Evolutionary conservation across 1,139 yeast genomes (phyloP).

Genomic region (Hansenula lynferdii): DNA sequence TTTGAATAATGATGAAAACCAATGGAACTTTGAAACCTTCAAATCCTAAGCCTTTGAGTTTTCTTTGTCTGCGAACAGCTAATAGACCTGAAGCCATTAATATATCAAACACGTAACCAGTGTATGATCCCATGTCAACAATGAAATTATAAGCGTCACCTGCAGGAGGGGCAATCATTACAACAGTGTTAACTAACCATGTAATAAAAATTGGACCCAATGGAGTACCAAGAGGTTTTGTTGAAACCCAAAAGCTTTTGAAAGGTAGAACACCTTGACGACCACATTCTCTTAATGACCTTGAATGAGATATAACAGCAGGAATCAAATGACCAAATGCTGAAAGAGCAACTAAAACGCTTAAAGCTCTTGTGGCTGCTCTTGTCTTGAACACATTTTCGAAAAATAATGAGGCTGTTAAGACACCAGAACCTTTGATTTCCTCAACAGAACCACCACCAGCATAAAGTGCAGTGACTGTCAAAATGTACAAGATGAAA

Average conservation of each 20-base stretch:
- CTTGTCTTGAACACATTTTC: slow-evolving; percentile 31
- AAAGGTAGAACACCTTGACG: slow-evolving; percentile 44
- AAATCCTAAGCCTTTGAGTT: slow-evolving; percentile 33
- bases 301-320: slow-evolving; percentile 36
- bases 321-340: slow-evolving; percentile 40
- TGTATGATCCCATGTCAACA: slow-evolving; percentile 28
- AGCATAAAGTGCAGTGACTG: slow-evolving; percentile 36
- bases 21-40: slow-evolving; percentile 27
- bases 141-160: slow-evolving; percentile 44
- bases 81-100: slow-evolving; percentile 33
- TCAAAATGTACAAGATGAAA: slow-evolving; percentile 32
- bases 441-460: slow-evolving; percentile 28
- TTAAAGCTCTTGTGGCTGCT: slow-evolving; percentile 31
- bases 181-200: slow-evolving; percentile 34
- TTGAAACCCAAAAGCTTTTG: slow-evolving; percentile 35
- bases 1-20: slow-evolving; percentile 27
- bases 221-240: slow-evolving; percentile 41
- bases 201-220: slow-evolving; percentile 34
- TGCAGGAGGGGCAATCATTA: slow-evolving; percentile 40
- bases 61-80: slow-evolving; percentile 32
- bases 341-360: slow-evolving; percentile 36
- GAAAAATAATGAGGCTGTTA: slow-evolving; percentile 33
- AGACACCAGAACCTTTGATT: slow-evolving; percentile 30
- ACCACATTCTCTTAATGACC: slow-evolving; percentile 41
- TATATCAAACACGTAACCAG: slow-evolving; percentile 33